Conservation (phyloP, 2,329 filamentous ascomycete species). For the Ascochyta koolunga region DNA sequence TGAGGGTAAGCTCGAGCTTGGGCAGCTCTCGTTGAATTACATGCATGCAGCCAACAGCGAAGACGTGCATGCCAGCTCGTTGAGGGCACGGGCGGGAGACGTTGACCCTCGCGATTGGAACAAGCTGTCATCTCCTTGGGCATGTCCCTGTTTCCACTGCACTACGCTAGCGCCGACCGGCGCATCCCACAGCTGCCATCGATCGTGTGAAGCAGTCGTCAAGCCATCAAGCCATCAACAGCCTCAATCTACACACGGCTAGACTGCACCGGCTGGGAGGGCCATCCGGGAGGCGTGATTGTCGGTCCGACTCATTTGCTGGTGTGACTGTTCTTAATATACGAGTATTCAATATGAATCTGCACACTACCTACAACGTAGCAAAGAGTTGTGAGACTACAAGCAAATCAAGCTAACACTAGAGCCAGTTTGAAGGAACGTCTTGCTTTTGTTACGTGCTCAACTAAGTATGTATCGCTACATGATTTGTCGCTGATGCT, state of each 20-base stretch:
- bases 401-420: no score
- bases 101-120: conserved; percentile 18
- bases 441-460: conserved; percentile 38
- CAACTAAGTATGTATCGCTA: conserved; percentile 28
- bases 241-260: conserved; percentile 4
- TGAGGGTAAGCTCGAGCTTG: conserved; percentile 21
- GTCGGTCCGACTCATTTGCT: conserved; percentile 4
- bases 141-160: conserved; percentile 5
- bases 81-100: conserved; percentile 14
- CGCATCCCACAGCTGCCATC: conserved; percentile 16
- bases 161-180: conserved; percentile 13
- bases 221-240: conserved; percentile 18
- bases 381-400: no score
- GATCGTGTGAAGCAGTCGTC: conserved; percentile 11
- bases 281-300: background rate
- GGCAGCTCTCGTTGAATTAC: conserved; percentile 21
- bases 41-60: conserved; percentile 19
- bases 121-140: conserved; percentile 2
- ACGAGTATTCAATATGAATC: background rate
- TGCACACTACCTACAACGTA: no score
- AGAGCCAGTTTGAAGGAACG: conserved; percentile 17
- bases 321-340: background rate
- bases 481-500: conserved; percentile 16
- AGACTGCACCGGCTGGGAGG: conserved; percentile 3
- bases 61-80: conserved; percentile 15